These are phyloP conservation scores for Penicillium angulare DNA, from an alignment of 495 filamentous ascomycete species.

Conservation along the genomic window DNA sequence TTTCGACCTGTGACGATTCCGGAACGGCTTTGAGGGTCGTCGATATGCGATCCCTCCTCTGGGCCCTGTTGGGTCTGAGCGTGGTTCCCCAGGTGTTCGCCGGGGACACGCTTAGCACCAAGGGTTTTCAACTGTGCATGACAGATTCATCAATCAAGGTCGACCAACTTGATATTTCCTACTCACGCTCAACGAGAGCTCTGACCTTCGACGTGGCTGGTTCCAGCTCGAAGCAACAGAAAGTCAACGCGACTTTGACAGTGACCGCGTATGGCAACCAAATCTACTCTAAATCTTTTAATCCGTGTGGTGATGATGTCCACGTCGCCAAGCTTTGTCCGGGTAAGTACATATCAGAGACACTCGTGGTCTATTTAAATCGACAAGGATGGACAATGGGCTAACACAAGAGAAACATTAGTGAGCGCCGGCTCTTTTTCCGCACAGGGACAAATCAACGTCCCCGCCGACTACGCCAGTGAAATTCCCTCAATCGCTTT, in stretches of 20 bases:
- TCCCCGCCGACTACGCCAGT: conserved; percentile 67
- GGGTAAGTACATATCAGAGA: conserved; percentile 50
- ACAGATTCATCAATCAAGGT: conserved; percentile 66
- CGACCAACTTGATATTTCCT: conserved; percentile 71
- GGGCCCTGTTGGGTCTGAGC: conserved; percentile 31
- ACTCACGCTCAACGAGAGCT: conserved; percentile 66
- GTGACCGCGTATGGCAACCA: conserved; percentile 85
- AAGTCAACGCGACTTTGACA: conserved; percentile 74
- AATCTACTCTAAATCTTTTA: conserved; percentile 76
- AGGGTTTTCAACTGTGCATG: conserved; percentile 75
- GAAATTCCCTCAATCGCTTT: conserved; percentile 91
- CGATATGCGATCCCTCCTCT: conserved; percentile 31
- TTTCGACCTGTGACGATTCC: neutral
- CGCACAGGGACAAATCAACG: conserved; percentile 64
- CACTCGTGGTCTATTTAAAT: neutral
- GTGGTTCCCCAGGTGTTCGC: conserved; percentile 50
- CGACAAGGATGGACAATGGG: neutral
- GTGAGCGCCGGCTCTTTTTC: conserved; percentile 74
- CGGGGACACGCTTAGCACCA: conserved; percentile 73
- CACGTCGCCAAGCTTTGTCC: conserved; percentile 78
- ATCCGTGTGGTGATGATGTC: conserved; percentile 69
- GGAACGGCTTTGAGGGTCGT: neutral
- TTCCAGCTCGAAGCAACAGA: conserved; percentile 68
- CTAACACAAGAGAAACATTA: conserved; percentile 23
- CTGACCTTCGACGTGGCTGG: conserved; percentile 84